phyloP scores from a whole-genome alignment of 306 rosid genomes.

The Oemleria cerasiformis region DNA sequence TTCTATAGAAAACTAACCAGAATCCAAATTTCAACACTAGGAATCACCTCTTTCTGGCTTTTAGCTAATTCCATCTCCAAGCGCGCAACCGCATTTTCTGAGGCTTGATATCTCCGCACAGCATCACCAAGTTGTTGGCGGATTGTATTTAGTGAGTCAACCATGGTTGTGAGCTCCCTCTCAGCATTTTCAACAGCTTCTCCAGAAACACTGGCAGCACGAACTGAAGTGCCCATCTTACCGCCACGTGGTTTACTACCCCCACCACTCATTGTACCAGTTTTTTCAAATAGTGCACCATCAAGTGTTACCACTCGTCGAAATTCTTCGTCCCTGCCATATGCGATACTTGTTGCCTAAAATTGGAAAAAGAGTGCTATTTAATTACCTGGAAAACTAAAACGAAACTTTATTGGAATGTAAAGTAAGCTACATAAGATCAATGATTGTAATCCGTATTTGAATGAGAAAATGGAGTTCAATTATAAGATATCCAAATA shows the following conservation, averaged over 20 bases:
- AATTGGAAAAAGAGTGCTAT: conserved; percentile 24
- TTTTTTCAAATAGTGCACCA: conserved; percentile 81
- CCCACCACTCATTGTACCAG: conserved; percentile 98
- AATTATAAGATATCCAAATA: neutral
- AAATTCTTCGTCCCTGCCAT: conserved; percentile 60
- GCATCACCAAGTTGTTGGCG: conserved; percentile 65
- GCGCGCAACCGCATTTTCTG: conserved; percentile 57
- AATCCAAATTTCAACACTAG: conserved; percentile 3
- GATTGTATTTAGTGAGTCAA: conserved; percentile 47
- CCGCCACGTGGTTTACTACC: conserved; percentile 94
- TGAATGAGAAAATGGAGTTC: conserved; percentile 3
- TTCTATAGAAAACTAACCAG: conserved; percentile 8
- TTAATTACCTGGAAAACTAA: conserved; percentile 13
- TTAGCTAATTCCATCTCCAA: conserved; percentile 89
- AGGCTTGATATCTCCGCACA: conserved; percentile 54
- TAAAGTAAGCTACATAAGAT: neutral
- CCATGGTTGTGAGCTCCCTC: conserved; percentile 50
- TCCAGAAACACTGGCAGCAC: conserved; percentile 69
- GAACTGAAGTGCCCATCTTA: conserved; percentile 88
- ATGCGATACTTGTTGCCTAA: conserved; percentile 85
- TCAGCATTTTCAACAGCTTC: conserved; percentile 81
- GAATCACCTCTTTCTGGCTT: conserved; percentile 74
- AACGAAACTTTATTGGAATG: neutral
- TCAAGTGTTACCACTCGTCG: conserved; percentile 91
- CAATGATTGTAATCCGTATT: neutral